Conservation (phyloP, 2,329 filamentous ascomycete species). For the Acrocalymma vagum region DNA sequence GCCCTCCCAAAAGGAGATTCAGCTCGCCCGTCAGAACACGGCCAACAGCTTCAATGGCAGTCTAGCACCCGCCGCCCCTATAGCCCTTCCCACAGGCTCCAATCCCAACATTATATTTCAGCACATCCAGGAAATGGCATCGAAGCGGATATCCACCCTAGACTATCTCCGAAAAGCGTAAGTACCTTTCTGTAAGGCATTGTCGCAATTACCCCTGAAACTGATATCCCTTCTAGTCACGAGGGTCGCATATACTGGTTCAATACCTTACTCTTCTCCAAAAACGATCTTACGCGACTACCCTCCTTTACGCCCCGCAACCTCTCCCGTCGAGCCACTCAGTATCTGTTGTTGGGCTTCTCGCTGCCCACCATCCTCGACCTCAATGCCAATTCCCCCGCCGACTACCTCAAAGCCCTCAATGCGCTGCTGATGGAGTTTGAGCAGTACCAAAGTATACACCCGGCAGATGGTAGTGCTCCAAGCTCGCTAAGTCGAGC, state of each 20-base stretch:
- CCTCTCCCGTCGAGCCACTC: conserved; percentile 87
- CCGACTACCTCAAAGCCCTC: conserved; percentile 87
- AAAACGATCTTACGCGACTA: conserved; percentile 79
- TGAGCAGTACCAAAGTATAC: conserved; percentile 89
- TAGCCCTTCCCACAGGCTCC: conserved; percentile 44
- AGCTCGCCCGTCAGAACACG: conserved; percentile 26
- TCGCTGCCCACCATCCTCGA: conserved; percentile 91
- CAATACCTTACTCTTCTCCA: conserved; percentile 93
- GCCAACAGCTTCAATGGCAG: conserved; percentile 24
- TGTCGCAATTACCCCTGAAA: background rate
- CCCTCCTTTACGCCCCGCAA: conserved; percentile 87
- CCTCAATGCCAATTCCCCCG: conserved; percentile 78
- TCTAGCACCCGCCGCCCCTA: conserved; percentile 37
- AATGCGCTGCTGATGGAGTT: conserved; percentile 90
- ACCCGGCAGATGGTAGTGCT: conserved; percentile 77
- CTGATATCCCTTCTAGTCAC: conserved; percentile 65
- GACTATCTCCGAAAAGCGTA: conserved; percentile 94
- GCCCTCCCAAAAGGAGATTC: conserved; percentile 37
- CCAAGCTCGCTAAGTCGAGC: conserved; percentile 77
- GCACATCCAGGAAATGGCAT: conserved; percentile 82
- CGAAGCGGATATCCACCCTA: conserved; percentile 92
- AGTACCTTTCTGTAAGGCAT: conserved; percentile 48
- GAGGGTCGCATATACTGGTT: conserved; percentile 98
- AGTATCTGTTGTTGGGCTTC: conserved; percentile 90
- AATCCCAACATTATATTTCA: conserved; percentile 67